These are phyloP conservation scores for Capronia epimyces DNA, from an alignment of 2,329 filamentous ascomycete species.

Conservation along the genomic window DNA sequence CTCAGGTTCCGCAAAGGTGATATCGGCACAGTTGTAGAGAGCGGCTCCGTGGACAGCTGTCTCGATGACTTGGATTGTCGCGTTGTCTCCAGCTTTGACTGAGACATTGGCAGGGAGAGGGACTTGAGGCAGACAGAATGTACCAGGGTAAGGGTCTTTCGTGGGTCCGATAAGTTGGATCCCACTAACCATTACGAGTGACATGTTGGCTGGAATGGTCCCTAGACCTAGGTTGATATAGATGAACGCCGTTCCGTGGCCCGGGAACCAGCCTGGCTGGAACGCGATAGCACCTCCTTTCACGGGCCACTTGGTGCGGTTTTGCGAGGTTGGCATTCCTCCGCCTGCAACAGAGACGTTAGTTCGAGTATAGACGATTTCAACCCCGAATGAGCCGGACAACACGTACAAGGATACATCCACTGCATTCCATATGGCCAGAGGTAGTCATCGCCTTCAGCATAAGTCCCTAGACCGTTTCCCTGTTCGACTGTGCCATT, in stretches of 20 bases:
- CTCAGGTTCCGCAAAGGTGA: slow-evolving; percentile 76
- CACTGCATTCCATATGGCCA: slow-evolving; percentile 92
- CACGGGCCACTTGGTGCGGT: slow-evolving; percentile 89
- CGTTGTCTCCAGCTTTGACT: slow-evolving; percentile 75
- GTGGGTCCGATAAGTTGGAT: slow-evolving; percentile 79
- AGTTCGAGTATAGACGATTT: slow-evolving; percentile 3
- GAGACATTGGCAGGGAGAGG: slow-evolving; percentile 67
- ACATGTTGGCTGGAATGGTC: slow-evolving; percentile 79
- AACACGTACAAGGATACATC: slow-evolving; percentile 80
- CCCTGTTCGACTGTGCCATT: slow-evolving; percentile 55
- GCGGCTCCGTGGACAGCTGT: slow-evolving; percentile 75
- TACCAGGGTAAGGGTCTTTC: slow-evolving; percentile 79
- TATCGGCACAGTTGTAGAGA: slow-evolving; percentile 86
- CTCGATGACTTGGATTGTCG: slow-evolving; percentile 85
- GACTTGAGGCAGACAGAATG: slow-evolving; percentile 83
- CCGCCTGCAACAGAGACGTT: slow-evolving; percentile 58
- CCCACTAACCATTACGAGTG: slow-evolving; percentile 68
- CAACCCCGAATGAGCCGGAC: slow-evolving; percentile 1
- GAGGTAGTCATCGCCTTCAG: slow-evolving; percentile 41
- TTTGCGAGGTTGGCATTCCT: slow-evolving; percentile 67
- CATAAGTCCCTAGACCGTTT: slow-evolving; percentile 45
- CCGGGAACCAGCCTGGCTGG: slow-evolving; percentile 94
- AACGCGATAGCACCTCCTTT: slow-evolving; percentile 80
- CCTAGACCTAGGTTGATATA: slow-evolving; percentile 90
- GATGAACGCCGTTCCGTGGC: slow-evolving; percentile 73